Percentiles rank a stretch among this genome's conserved stretches.
phyloP scores from a whole-genome alignment of 2,329 filamentous ascomycete genomes.

The Botrytis aclada region DNA sequence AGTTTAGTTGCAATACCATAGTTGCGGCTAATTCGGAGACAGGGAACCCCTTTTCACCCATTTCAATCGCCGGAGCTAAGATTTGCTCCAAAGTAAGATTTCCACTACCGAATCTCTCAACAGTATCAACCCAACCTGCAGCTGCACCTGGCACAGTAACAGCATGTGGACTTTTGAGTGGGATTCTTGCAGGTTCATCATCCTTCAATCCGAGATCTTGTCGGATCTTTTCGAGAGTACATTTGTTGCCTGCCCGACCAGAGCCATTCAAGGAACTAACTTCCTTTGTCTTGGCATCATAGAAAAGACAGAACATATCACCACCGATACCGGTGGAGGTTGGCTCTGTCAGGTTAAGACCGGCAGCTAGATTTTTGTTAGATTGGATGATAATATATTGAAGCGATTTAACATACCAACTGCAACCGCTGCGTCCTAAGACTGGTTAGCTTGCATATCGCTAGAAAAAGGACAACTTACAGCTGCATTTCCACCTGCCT shows the following conservation, averaged over 20 bases:
- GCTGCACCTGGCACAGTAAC: slow-evolving; percentile 88
- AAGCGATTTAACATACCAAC: slow-evolving; percentile 56
- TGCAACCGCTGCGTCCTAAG: slow-evolving; percentile 89
- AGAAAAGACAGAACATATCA: slow-evolving; percentile 59
- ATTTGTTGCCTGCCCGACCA: slow-evolving; percentile 71
- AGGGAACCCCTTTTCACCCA: slow-evolving; percentile 86
- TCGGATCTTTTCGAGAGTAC: slow-evolving; percentile 67
- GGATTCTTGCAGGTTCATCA: slow-evolving; percentile 59
- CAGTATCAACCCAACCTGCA: slow-evolving; percentile 87
- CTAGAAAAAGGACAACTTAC: slow-evolving; percentile 49
- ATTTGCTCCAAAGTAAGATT: slow-evolving; percentile 75
- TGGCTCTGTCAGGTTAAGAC: slow-evolving; percentile 89
- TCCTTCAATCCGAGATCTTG: slow-evolving; percentile 64
- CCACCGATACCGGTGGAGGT: slow-evolving; percentile 92
- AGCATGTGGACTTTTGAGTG: slow-evolving; percentile 71
- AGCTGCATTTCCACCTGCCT: slow-evolving; percentile 87
- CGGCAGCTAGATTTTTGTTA: slow-evolving; percentile 62
- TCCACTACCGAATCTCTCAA: slow-evolving; percentile 86
- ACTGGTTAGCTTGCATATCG: slow-evolving; percentile 19
- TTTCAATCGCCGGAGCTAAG: slow-evolving; percentile 74
- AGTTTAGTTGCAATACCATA: slow-evolving; percentile 27
- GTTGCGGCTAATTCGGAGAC: slow-evolving; percentile 66
- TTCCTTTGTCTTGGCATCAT: slow-evolving; percentile 58
- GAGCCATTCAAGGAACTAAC: slow-evolving; percentile 90
- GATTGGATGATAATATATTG: background rate